Conservation (phyloP, 208 protist genomes). For the Naegleria lovaniensis region DNA sequence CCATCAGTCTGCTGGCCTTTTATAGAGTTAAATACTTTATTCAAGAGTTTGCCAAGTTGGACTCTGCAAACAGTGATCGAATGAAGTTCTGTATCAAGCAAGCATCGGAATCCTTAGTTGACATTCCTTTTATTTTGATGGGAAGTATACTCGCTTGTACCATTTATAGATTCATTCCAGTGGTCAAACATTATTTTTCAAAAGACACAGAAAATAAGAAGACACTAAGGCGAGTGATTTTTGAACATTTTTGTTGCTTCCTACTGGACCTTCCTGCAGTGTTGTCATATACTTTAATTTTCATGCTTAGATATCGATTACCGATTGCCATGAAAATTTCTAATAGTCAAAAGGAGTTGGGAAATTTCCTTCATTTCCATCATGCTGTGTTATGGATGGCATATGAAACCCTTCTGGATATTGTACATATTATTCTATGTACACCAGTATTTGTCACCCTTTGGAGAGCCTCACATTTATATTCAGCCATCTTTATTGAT, state of each 20-base stretch:
- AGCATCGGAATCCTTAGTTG: neutral
- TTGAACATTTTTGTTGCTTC: neutral
- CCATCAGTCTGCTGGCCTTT: neutral
- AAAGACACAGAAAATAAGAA: neutral
- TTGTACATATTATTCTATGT: neutral
- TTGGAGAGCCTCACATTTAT: neutral
- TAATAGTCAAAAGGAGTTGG: neutral
- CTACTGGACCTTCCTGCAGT: neutral
- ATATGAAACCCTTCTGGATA: neutral
- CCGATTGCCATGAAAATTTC: neutral
- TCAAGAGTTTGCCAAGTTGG: neutral
- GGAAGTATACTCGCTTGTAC: neutral
- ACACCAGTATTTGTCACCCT: neutral
- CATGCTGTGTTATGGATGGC: neutral
- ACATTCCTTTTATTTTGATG: neutral
- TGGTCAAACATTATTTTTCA: neutral
- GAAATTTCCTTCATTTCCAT: neutral
- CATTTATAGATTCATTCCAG: neutral
- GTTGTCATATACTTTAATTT: neutral
- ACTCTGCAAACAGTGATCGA: neutral
- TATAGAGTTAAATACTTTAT: neutral
- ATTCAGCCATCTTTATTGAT: neutral
- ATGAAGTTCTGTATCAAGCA: neutral
- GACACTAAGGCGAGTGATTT: neutral
- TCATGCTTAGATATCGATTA: neutral